Base-by-base conservation (phyloP, 116 monocot genomes). In the Dioscorea cayenensis region DNA sequence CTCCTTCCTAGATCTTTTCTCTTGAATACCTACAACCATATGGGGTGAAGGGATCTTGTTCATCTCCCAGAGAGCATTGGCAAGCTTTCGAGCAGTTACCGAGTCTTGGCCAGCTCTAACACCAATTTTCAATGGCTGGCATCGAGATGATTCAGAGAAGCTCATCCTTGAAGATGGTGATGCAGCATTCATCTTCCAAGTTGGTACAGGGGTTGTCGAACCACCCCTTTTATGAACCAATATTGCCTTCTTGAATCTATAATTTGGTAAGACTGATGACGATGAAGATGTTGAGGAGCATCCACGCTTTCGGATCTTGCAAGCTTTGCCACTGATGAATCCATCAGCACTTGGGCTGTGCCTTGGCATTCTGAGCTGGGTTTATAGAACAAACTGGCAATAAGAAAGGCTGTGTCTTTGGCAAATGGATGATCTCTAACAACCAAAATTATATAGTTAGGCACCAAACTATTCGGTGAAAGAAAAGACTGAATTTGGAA, bases 81-180 rank as follows among this genome's bases (percentile, higher is more conserved):
- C 90, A 64, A 90, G 90, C 77, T 90, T 90, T 70, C 90, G 67
- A 65, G 90, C 90, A 23, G 90, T 86, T 19, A 90, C 81, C 0
- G 81, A 55, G 14, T 16, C 55, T 5, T 55, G 80, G 12, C 20
- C 18, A 12, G 59, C 73, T 43, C 28, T 23, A 11, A 25, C 36
- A 17, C 64, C 64, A 25, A 10, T 51, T 0, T 66, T n/a, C 6
- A 37, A 37, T 50, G 49, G 28, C 60, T 35, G 62, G 28, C 32
- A 50, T 7, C 37, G 52, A 17, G 69, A 64, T 3, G 84, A 62
- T 28, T 78, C 72, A 25, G 84, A 84, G 29, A 72, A 36, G 63
- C 64, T 72, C 10, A 66, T 63, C 17, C 48, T 49, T 2, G 81
- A 73, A 28, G 79, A 75, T 43, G 70, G 78, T 1, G 88, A 81